Percentiles rank a stretch among this genome's conserved stretches.
These are phyloP conservation scores for Cercospora sp. DNA, from an alignment of 2,329 filamentous ascomycete species.

Conservation along the genomic window DNA sequence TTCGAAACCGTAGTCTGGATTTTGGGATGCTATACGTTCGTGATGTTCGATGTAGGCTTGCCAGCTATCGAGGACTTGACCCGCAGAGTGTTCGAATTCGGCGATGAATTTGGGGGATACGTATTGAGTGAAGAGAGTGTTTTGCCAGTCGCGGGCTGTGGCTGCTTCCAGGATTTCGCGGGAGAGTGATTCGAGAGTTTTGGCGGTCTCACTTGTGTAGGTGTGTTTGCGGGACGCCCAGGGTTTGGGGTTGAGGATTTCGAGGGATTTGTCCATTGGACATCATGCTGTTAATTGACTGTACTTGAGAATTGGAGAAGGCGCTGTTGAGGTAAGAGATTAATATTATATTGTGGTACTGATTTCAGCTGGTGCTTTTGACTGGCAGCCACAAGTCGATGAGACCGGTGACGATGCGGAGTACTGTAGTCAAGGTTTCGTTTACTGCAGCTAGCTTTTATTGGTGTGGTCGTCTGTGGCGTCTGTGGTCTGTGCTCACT, in stretches of 20 bases:
- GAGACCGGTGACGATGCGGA: background rate
- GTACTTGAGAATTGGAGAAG: background rate
- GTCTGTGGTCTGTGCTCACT: background rate
- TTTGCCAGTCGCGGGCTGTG: conserved; percentile 16
- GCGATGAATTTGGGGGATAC: conserved; percentile 16
- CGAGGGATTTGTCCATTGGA: conserved; percentile 17
- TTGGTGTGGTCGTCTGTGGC: background rate
- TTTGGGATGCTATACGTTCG: conserved; percentile 8
- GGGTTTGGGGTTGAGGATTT: conserved; percentile 19
- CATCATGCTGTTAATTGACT: background rate
- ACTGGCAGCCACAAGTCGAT: background rate
- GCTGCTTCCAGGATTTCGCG: conserved; percentile 12
- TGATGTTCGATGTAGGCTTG: conserved; percentile 15
- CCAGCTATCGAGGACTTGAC: conserved; percentile 19
- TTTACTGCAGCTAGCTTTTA: background rate
- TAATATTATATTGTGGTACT: background rate
- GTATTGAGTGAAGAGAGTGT: conserved; percentile 6
- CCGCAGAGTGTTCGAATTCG: conserved; percentile 20
- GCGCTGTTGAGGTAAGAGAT: background rate
- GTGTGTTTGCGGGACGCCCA: conserved; percentile 20
- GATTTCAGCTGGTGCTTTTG: background rate
- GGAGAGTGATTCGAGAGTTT: conserved; percentile 10
- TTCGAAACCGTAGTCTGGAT: conserved; percentile 22
- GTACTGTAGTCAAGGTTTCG: background rate
- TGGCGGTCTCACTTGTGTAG: conserved; percentile 14